Evolutionary conservation across 176 grass and related monocot genomes (phyloP), one percentile per base, ranked within the genome.

Genomic region (Carex parvula): DNA sequence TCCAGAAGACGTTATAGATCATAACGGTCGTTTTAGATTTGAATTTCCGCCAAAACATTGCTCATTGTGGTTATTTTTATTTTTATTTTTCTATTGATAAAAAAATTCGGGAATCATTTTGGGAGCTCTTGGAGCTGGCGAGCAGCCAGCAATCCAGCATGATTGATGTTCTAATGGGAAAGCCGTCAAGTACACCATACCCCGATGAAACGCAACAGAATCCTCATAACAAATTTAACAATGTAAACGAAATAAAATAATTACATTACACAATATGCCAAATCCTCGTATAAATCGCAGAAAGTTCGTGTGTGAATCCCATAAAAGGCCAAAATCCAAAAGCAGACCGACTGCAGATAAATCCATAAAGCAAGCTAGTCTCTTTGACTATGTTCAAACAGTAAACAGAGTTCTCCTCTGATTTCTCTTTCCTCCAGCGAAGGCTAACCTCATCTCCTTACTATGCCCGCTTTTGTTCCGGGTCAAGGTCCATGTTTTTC

Each of bases 371-470:
- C 8, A 70, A 70, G 16, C 5, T n/a, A 1, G 16, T 20, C 14
- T 18, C 13, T 46, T 82, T 82, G 79, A 66, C 79, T 82, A 26
- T 20, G 2, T 82, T 82, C 79, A 82, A 82, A 82, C 59, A 74
- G 70, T 74, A 74, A 66, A 74, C 2, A 66, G 37, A 82, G 42
- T 30, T 74, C 12, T 75, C 15, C 16, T 75, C 30, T 39, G 44
- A 41, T 77, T 60, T 84, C 69, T 74, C 29, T 60, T 74, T 26
- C 32, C 10, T 56, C 76, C 54, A 44, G 57, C 6, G 46, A 11
- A 48, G 46, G 46, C 46, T 48, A 11, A 10, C 21, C 12, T 26
- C 21, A 2, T 50, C 13, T 73, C 11, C 66, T 6, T 70, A 8
- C 39, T 20, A 6, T 4, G 39, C 11, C 37, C 39, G 20, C 18